These are phyloP conservation scores for Francoa sonchifolia DNA, from an alignment of 441 rosid species.

Conservation along the genomic window DNA sequence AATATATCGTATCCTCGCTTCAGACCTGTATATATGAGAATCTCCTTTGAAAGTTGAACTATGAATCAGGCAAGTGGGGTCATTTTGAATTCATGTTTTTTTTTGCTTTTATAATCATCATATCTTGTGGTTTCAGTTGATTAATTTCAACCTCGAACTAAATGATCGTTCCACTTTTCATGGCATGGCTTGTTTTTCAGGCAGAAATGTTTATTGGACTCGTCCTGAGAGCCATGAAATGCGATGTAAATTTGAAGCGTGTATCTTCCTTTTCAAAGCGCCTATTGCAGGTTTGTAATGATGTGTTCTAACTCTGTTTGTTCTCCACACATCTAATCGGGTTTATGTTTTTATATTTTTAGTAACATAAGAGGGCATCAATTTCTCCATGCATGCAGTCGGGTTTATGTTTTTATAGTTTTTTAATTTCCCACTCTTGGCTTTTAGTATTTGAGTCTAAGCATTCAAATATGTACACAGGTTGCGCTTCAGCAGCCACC, in stretches of 20 bases:
- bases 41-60: neutral
- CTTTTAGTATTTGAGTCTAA: conserved; percentile 1
- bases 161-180: neutral
- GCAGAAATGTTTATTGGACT: conserved; percentile 92
- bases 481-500: conserved; percentile 94
- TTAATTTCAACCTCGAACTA: neutral
- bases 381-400: no score
- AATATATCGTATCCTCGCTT: neutral
- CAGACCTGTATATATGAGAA: neutral
- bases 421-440: no score
- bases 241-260: conserved; percentile 76
- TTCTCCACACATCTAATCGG: neutral
- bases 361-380: no score
- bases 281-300: conserved; percentile 60
- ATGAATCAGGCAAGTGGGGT: no score
- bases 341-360: neutral
- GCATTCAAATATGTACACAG: conserved; percentile 25
- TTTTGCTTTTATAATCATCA: no score
- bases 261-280: conserved; percentile 88
- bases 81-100: no score
- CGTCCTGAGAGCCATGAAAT: conserved; percentile 82
- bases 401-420: no score
- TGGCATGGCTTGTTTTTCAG: conserved; percentile 25
- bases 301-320: no score
- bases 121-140: neutral